A percentile compares a stretch with the other conserved stretches of the same genome.
Evolutionary conservation across 2,329 filamentous ascomycete species (phyloP).

Genomic region (Xylaria sp.): DNA sequence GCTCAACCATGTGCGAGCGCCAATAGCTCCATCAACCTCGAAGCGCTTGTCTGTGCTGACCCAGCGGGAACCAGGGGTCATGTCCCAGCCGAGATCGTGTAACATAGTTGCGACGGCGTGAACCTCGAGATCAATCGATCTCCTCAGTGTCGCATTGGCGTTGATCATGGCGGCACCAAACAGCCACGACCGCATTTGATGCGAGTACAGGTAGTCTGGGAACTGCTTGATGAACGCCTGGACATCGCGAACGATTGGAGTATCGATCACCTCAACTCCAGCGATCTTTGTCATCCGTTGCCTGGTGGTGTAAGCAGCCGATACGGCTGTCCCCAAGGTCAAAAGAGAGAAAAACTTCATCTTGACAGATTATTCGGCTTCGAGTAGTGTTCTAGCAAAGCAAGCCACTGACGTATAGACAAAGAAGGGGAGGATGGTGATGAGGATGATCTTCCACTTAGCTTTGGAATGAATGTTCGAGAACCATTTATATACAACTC

Average conservation of each 20-base stretch:
- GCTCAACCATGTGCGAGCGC: constrained; percentile 35
- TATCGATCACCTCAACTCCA: constrained; percentile 39
- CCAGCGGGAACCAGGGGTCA: constrained; percentile 33
- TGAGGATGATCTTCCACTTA: neutral
- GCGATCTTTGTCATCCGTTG: constrained; percentile 35
- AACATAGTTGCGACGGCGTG: constrained; percentile 40
- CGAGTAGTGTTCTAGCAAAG: constrained; percentile 1
- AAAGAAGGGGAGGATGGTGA: constrained; percentile 21
- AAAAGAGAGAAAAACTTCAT: constrained; percentile 35
- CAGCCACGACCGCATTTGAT: constrained; percentile 37
- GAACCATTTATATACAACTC: constrained; percentile 30
- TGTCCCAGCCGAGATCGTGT: constrained; percentile 40
- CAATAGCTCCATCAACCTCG: constrained; percentile 41
- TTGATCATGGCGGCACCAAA: constrained; percentile 38
- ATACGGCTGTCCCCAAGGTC: constrained; percentile 22
- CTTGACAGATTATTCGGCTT: constrained; percentile 15
- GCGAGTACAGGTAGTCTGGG: constrained; percentile 36
- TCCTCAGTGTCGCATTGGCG: constrained; percentile 33
- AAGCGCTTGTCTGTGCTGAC: constrained; percentile 39
- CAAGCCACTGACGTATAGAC: neutral
- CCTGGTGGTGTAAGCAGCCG: neutral
- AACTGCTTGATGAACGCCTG: constrained; percentile 34
- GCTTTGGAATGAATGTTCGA: neutral
- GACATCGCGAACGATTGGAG: constrained; percentile 36
- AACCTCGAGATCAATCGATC: constrained; percentile 35